Base-by-base conservation (phyloP, 2,329 filamentous ascomycete genomes). In the Trichophyton schoenleinii region DNA sequence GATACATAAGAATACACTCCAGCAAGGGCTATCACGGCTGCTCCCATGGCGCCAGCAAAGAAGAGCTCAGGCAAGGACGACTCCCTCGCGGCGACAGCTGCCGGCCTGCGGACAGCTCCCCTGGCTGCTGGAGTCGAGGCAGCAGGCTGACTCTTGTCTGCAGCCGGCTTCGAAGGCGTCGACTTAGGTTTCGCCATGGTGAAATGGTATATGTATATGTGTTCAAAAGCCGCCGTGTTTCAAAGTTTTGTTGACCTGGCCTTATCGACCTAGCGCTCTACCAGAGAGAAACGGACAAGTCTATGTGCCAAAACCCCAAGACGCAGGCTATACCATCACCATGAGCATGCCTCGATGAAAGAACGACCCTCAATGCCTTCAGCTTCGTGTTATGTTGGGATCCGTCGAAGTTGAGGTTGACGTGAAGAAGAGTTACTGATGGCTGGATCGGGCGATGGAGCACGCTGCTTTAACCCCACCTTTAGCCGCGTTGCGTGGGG, bases 1-100 rank as follows among this genome's bases (percentile, higher is more conserved):
- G 75, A 77, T 25, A 77, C 66, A 36, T 72, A 71, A 3, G 76
- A 75, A 63, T 72, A 77, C 38, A 71, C 68, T 1, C 74, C 75
- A 18, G 72, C 69, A 22, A 78, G 69, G 22, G 73, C 63, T 41
- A 77, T 48, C 20, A 60, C 22, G 15, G 28, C 46, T n/a, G 57
- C 34, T 11, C 55, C 62, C 48, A 53, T 36, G 9, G 31, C 34
- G 7, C 20, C 31, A 13, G 20, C 55, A 5, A 22, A 3, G 31
- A 41, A 20, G 6, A 58, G 20, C 34, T 58, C 55, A 1, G 38
- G 38, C n/a, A 58, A 22, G 7, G 55, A 58, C 11, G 55, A n/a
- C 55, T 22, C 41, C 31, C n/a, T 28, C 22, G 13, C 18, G 9
- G 3, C 22, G 13, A 7, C 49, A 34, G 13, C 22, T n/a, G 55